Conservation (phyloP, 2,329 filamentous ascomycete genomes). For the Exophiala xenobiotica region DNA sequence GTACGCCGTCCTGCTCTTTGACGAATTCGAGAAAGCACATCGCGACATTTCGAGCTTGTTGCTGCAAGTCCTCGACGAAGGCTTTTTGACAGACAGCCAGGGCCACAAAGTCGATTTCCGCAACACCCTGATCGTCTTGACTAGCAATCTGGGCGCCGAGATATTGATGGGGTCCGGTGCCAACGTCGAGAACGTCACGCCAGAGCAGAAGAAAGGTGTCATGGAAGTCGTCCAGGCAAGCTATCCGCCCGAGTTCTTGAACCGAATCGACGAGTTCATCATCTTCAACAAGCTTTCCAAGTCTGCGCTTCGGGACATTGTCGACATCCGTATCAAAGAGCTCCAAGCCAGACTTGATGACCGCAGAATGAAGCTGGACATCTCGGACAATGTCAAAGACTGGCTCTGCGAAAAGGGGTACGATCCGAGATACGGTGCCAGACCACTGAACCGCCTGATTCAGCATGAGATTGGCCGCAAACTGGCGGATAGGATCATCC, state of each 20-base stretch:
- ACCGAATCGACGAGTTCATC: slow-evolving; percentile 95
- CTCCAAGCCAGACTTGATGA: slow-evolving; percentile 81
- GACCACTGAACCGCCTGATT: slow-evolving; percentile 87
- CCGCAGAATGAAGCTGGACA: slow-evolving; percentile 73
- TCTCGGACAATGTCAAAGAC: slow-evolving; percentile 69
- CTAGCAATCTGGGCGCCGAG: slow-evolving; percentile 89
- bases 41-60: slow-evolving; percentile 89
- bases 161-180: slow-evolving; percentile 75
- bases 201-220: slow-evolving; percentile 72
- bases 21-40: slow-evolving; percentile 97
- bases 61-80: slow-evolving; percentile 92
- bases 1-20: slow-evolving; percentile 90
- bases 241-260: slow-evolving; percentile 91
- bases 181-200: slow-evolving; percentile 65
- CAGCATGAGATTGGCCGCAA: slow-evolving; percentile 85
- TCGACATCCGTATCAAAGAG: slow-evolving; percentile 85
- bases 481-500: slow-evolving; percentile 87
- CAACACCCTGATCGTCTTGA: slow-evolving; percentile 94
- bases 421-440: slow-evolving; percentile 84
- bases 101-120: slow-evolving; percentile 96
- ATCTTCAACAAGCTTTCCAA: slow-evolving; percentile 84
- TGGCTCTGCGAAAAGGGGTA: slow-evolving; percentile 92
- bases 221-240: slow-evolving; percentile 78
- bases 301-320: slow-evolving; percentile 80
- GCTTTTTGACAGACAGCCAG: slow-evolving; percentile 91